phyloP scores from a whole-genome alignment of 1,284 basidiomycete genomes.

The Coniferiporia weirii region DNA sequence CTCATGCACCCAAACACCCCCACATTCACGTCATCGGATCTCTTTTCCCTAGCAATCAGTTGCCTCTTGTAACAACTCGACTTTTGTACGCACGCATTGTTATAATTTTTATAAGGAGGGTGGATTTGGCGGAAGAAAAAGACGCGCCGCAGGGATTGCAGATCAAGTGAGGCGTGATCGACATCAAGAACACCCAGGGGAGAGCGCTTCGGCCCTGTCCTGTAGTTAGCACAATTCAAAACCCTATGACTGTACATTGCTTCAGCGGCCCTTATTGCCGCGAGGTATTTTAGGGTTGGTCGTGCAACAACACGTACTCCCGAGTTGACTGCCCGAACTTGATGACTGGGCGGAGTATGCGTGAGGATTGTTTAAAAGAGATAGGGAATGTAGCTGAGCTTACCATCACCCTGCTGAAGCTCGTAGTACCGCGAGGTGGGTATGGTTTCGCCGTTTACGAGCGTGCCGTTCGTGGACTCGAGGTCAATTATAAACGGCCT shows the following conservation, averaged over 20 bases:
- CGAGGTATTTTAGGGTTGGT: constrained; percentile 45
- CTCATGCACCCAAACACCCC: background rate
- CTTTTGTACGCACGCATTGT: background rate
- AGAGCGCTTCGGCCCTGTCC: no score
- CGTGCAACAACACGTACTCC: constrained; percentile 87
- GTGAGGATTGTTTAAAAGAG: background rate
- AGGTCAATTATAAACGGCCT: constrained; percentile 96
- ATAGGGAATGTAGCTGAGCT: constrained; percentile 25
- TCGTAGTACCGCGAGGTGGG: constrained; percentile 91
- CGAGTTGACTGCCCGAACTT: constrained; percentile 85
- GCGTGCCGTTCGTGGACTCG: constrained; percentile 93
- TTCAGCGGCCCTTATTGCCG: background rate
- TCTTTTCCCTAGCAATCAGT: background rate
- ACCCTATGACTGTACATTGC: no score
- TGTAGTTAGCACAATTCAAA: no score
- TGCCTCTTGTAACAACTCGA: background rate
- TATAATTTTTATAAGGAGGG: background rate
- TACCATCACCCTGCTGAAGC: constrained; percentile 81
- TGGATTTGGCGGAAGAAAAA: no score
- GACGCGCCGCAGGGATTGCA: no score
- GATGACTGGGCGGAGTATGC: constrained; percentile 52
- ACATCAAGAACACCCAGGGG: background rate
- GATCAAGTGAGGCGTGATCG: background rate
- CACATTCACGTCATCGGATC: background rate
- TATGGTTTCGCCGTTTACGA: constrained; percentile 84